Percentiles rank a stretch among this genome's conserved stretches.
Conservation (phyloP, 192 early-diverging fungal species). For the Rhizophagus prolifer region DNA sequence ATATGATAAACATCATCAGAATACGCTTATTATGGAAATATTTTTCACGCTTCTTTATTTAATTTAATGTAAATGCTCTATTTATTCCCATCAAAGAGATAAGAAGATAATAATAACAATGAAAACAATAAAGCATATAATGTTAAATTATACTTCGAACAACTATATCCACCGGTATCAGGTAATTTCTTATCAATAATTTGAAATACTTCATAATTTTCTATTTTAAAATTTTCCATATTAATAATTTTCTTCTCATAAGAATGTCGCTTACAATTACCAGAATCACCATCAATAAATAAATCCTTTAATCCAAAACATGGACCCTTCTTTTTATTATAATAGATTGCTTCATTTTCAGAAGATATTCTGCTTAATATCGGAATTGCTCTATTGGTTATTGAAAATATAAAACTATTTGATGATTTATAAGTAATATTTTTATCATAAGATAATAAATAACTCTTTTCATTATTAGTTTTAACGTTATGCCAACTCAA, state of each 20-base stretch:
- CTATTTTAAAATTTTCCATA: neutral
- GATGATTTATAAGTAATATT: neutral
- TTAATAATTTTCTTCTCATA: neutral
- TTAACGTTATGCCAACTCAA: neutral
- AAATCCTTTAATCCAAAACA: neutral
- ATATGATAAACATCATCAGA: too few species aligned
- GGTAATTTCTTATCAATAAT: neutral
- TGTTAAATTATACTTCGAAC: too few species aligned
- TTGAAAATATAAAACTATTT: neutral
- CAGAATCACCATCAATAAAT: neutral
- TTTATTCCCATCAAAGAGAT: too few species aligned
- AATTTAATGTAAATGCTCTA: too few species aligned
- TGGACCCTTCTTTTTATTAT: neutral
- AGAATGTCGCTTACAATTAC: neutral
- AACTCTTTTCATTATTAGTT: neutral
- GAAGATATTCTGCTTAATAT: neutral
- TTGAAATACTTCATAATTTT: slow-evolving; percentile 20
- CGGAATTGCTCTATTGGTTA: neutral
- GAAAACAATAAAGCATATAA: too few species aligned
- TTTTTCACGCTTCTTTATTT: too few species aligned
- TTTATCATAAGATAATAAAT: neutral
- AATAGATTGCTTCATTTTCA: neutral
- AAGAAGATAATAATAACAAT: too few species aligned
- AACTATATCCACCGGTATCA: too few species aligned
- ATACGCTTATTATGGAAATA: too few species aligned